Evolutionary conservation across 2,329 filamentous ascomycete genomes (phyloP), one percentile per base, ranked within the genome.

Genomic region (Penicillium sp.): DNA sequence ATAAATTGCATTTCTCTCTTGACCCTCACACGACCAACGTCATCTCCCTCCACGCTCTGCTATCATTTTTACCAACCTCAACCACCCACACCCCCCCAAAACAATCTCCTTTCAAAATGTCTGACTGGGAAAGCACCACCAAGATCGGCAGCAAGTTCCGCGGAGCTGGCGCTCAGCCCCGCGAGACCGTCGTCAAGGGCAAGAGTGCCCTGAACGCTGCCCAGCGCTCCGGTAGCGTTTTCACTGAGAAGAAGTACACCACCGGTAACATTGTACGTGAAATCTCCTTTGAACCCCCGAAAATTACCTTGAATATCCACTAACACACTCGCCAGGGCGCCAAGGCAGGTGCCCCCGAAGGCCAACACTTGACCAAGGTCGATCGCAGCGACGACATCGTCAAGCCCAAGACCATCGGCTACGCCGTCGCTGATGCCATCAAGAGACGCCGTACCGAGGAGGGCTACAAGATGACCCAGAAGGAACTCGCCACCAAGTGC

Each of bases 341-440:
- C 25, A 74, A 73, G 56, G 56, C 78, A 59, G 80, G 79, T 61
- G 82, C 73, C 54, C 70, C 82, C 66, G 93, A 97, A 80, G 94
- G 94, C 69, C 94, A 99, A 81, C 93, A 91, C 74, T 84, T 97
- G 65, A 97, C 94, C 67, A 97, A 97, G 83, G 93, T 99, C 77
- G 94, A 97, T 83, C 93, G 93, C 68, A 88, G 87, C 75, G 93
- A 97, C 82, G 94, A 97, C 75, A 96, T 97, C 80, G 89, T 97
- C 79, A 96, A 96, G 82, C 93, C 92, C 73, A 96, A 96, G 81
- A 95, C 91, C 47, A 83, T 97, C 58, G 91, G 92, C 74, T 83
- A 84, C 71, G 82, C 85, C 56, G 91, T 97, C 64, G 91, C 90
- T 70, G 86, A 90, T 66, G 90, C 89, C 65, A 97, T 97, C 80